Evolutionary conservation across 352 stramenopile species (phyloP).

Genomic region (Stramenopiles sp.): DNA sequence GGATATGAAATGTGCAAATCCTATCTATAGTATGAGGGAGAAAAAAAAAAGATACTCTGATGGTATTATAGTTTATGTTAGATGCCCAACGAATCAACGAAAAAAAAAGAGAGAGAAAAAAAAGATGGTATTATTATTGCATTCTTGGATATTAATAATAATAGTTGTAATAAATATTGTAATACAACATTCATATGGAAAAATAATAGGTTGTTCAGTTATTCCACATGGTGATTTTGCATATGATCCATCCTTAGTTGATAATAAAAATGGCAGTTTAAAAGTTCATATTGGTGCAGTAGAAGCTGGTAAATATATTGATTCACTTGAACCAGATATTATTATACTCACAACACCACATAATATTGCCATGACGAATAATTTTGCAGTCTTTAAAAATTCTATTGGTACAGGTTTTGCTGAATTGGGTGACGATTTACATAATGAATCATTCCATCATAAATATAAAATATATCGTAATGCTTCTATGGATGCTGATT

Average conservation of each 20-base stretch:
- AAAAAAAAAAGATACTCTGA: no score
- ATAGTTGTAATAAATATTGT: no score
- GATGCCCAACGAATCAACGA: no score
- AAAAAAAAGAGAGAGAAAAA: no score
- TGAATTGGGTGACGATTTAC: not conserved
- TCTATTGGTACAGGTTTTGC: not conserved
- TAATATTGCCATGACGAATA: not conserved
- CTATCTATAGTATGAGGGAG: no score
- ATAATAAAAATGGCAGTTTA: not conserved
- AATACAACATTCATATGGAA: no score
- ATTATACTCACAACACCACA: conserved; percentile 11
- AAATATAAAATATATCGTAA: not conserved
- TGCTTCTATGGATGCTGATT: not conserved
- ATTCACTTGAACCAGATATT: conserved; percentile 6
- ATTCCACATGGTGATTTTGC: conserved; percentile 14
- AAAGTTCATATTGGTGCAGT: conserved; percentile 1
- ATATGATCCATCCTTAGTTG: not conserved
- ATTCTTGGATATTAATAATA: no score
- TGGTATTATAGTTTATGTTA: no score
- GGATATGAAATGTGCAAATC: no score
- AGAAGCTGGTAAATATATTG: not conserved
- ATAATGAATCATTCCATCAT: not conserved
- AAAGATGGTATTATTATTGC: no score
- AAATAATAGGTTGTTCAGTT: conserved; percentile 3
- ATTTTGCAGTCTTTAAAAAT: conserved; percentile 9